Evolutionary conservation across 2,329 filamentous ascomycete species (phyloP), one percentile per base, ranked within the genome.

Genomic region (Ceratocystis ficicola): DNA sequence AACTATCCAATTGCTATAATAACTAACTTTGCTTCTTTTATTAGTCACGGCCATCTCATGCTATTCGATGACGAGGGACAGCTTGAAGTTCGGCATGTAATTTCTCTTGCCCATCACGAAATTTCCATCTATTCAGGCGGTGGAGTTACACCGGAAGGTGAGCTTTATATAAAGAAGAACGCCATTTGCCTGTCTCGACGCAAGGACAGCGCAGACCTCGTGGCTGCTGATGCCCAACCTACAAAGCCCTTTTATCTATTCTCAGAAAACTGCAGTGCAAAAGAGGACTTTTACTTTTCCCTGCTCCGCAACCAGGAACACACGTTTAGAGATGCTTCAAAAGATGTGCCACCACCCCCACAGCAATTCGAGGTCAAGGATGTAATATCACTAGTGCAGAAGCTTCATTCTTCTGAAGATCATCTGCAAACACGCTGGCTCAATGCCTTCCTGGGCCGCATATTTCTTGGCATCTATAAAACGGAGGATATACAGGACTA

Each of bases 221-320:
- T n/a, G n/a, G 77, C 80, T 2, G 80, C 83, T 2, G 84, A 86
- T 69, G 77, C 74, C 46, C 79, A 78, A 44, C 72, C 82, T 2
- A 86, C 89, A 5, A 92, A 89, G 70, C 91, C 94, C 0, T 97
- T 96, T 76, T 97, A 86, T 72, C 79, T 99, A 3, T 99, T 97
- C 75, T 95, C 90, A 0, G 91, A 97, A 70, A 96, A 95, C 72
- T 90, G 90, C 73, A 96, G 92, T 0, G 90, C 94, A 60, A 99
- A 99, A 75, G 94, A 99, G 75, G 94, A 99, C 73, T 97, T 99
- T 76, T 99, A 99, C 74, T 93, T 96, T 75, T 89, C 93, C 12
- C 79, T 99, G 70, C 79, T 99, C 48, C 86, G 86, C 71, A 95
- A 92, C 69, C 89, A 95, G 73, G 86, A 91, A 70, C 85, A 87